Conservation (phyloP, 495 filamentous ascomycete species). For the Tuber calosporum region DNA sequence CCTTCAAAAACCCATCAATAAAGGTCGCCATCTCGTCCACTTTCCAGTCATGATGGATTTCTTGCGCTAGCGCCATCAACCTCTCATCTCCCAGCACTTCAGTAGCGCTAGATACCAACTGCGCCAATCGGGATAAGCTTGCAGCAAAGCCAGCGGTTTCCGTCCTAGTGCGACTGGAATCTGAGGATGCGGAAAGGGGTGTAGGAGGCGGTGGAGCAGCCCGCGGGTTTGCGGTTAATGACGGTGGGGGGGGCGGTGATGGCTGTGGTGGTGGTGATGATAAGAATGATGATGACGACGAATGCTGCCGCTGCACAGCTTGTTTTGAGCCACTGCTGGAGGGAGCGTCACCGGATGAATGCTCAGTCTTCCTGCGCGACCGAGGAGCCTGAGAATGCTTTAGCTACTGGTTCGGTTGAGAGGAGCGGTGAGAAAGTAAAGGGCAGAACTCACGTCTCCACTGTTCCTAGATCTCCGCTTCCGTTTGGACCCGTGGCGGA, state of each 20-base stretch:
- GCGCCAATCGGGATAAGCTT: conserved; percentile 22
- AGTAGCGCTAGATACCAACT: conserved; percentile 19
- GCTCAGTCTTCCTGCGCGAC: background rate
- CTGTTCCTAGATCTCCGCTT: background rate
- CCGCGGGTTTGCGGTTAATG: background rate
- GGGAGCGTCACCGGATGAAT: background rate
- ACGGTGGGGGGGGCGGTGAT: background rate
- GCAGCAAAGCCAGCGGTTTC: conserved; percentile 11
- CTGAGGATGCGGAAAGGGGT: background rate
- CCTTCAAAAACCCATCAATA: conserved; percentile 32
- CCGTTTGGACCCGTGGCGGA: background rate
- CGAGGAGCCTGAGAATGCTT: background rate
- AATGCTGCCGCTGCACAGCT: background rate
- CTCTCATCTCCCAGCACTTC: conserved; percentile 20
- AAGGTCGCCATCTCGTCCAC: conserved; percentile 36
- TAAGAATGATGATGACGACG: background rate
- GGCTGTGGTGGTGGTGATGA: background rate
- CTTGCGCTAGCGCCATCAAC: conserved; percentile 25
- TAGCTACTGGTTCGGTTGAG: background rate
- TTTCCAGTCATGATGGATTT: conserved; percentile 33
- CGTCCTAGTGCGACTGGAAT: background rate
- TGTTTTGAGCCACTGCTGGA: background rate
- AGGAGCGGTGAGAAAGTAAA: background rate
- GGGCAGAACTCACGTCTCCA: background rate
- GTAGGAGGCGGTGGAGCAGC: background rate